Conservation (phyloP, 306 rosid species). For the Boehmeria nivea region DNA sequence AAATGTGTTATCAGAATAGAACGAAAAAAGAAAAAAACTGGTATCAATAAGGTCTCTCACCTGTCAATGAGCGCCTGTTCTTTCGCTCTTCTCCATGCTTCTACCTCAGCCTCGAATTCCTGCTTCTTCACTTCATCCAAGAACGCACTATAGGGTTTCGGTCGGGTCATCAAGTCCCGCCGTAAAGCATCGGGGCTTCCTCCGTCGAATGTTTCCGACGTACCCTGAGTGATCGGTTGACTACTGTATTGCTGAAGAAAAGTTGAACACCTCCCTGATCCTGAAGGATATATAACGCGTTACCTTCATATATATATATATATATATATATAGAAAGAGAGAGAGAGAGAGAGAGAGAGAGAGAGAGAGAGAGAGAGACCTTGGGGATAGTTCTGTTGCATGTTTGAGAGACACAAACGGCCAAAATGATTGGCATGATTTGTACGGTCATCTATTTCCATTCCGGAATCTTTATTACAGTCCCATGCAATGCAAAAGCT, state of each 20-base stretch:
- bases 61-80: slow-evolving; percentile 38
- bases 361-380: too few species aligned
- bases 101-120: slow-evolving; percentile 39
- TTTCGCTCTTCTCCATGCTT: slow-evolving; percentile 43
- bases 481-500: slow-evolving; percentile 14
- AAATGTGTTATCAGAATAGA: too few species aligned
- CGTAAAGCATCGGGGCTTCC: slow-evolving; percentile 8
- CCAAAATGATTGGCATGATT: too few species aligned
- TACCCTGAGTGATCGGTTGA: slow-evolving; percentile 21
- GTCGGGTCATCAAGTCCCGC: slow-evolving; percentile 15
- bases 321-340: not conserved
- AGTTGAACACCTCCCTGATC: slow-evolving; percentile 38
- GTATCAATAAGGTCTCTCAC: slow-evolving; percentile 26
- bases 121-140: slow-evolving; percentile 43
- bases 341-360: too few species aligned
- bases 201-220: slow-evolving; percentile 8
- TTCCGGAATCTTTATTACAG: slow-evolving; percentile 20
- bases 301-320: not conserved
- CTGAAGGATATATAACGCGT: slow-evolving; percentile 23
- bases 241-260: slow-evolving; percentile 26
- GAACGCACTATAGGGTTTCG: slow-evolving; percentile 38
- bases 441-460: slow-evolving; percentile 44
- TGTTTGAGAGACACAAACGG: slow-evolving; percentile 17
- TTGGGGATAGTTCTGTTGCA: slow-evolving; percentile 16
- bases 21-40: not conserved